Base-by-base conservation (phyloP, 2,329 filamentous ascomycete species). In the Geosmithia morbida region DNA sequence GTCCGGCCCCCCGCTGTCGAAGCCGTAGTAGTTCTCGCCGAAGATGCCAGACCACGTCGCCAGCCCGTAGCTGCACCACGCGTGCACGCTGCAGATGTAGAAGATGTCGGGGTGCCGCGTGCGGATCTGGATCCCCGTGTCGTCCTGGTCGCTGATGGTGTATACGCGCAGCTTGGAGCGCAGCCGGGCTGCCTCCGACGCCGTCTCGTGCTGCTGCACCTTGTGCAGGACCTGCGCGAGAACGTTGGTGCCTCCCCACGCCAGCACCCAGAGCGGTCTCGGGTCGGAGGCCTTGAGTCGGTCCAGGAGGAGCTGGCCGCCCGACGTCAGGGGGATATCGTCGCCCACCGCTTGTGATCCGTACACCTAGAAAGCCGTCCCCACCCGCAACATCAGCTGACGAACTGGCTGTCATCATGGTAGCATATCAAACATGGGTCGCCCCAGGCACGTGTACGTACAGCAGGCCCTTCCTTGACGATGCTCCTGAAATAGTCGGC, bases 61-160 rank as follows among this genome's bases (percentile, higher is more conserved):
- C 46, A 68, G 53, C 2, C 64, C 65, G 50, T 79, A 81, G 44
- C 71, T 62, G 52, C 72, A 73, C 67, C 69, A 79, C 7, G 66
- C 73, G 53, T 79, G 76, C 1, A 77, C 57, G 0, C 70, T 74
- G 14, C 61, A 62, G 47, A 80, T 75, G 56, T 76, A 79, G 52
- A 75, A 71, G 7, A 79, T 55, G 22, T 73, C 67, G 0, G 76
- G 73, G 50, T 69, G 79, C 2, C 64, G 66, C 43, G 63, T 59
- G 16, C 75, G 68, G 37, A 80, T 71, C 75, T 74, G 79, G 1
- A 66, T 58, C 0, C 73, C 74, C 0, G 71, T 69, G 50, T 80
- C 69, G 50, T 79, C 75, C 52, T 79, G 75, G 51, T 79, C 76
- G 7, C 72, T 77, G 48, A 79, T 77, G 37, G 74, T 60, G 55